These are phyloP conservation scores for Spathaspora arborariae DNA, from an alignment of 805 yeast species.

Conservation along the genomic window DNA sequence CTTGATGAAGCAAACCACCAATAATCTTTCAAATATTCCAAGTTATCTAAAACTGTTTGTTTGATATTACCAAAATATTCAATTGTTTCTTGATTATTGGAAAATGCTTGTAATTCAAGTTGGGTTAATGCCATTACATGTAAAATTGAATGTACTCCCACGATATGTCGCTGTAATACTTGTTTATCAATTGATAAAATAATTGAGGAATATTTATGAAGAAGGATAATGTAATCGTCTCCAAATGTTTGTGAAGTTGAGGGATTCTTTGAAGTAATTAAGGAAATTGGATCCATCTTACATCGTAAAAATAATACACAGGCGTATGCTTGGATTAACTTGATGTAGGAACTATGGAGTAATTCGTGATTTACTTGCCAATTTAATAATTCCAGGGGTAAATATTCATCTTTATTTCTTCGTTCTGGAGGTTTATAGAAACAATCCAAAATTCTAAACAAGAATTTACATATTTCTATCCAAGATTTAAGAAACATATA, in stretches of 20 bases:
- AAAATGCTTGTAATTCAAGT: background rate
- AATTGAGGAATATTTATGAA: slow-evolving; percentile 1
- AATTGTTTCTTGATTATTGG: background rate
- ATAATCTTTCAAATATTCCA: background rate
- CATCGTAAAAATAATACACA: slow-evolving; percentile 3
- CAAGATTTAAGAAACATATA: slow-evolving; percentile 1
- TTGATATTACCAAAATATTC: background rate
- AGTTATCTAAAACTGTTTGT: background rate
- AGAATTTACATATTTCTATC: background rate
- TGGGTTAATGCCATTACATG: slow-evolving; percentile 3
- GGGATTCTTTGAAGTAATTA: background rate
- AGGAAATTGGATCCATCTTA: slow-evolving; percentile 5
- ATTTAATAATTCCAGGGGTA: background rate
- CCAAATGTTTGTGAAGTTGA: background rate
- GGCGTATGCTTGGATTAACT: slow-evolving; percentile 3
- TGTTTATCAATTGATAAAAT: background rate
- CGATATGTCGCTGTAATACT: background rate
- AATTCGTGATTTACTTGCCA: background rate
- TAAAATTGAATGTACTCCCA: slow-evolving; percentile 3
- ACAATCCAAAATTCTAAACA: background rate
- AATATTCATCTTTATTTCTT: background rate
- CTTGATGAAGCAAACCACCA: slow-evolving; percentile 5
- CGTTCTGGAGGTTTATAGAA: slow-evolving; percentile 3
- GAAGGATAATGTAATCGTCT: background rate
- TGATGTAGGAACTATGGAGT: background rate